Conservation (phyloP, 306 rosid genomes). For the Canavalia gladiata region DNA sequence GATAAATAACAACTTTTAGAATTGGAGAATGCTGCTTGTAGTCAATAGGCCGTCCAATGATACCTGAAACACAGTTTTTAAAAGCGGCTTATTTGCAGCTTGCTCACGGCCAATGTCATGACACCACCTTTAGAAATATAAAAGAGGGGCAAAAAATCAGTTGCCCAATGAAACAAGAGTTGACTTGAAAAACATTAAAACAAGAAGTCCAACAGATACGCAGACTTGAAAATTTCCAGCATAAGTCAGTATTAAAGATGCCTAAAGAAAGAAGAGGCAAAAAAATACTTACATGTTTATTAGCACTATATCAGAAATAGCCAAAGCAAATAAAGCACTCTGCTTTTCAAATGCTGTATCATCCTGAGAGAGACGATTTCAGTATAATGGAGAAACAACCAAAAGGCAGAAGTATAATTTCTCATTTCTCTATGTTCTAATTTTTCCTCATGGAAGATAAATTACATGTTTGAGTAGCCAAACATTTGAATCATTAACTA, state of each 20-base stretch:
- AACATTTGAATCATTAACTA: not conserved
- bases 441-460: not conserved
- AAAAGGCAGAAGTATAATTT: constrained; percentile 21
- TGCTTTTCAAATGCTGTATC: constrained; percentile 97
- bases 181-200: not conserved
- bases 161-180: constrained; percentile 27
- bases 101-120: constrained; percentile 99
- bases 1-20: constrained; percentile 23
- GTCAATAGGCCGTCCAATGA: constrained; percentile 7
- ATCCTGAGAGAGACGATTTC: constrained; percentile 63
- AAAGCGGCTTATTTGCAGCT: constrained; percentile 96
- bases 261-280: not conserved
- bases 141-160: constrained; percentile 24
- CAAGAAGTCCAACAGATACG: constrained; percentile 15
- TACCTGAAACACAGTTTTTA: constrained; percentile 97
- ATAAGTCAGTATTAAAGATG: not conserved
- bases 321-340: constrained; percentile 96
- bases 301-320: constrained; percentile 91
- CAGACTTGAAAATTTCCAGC: not conserved
- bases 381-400: constrained; percentile 41
- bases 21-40: constrained; percentile 27
- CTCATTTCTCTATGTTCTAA: constrained; percentile 3
- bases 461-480: not conserved
- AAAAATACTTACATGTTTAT: constrained; percentile 79
- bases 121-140: constrained; percentile 81